Conservation (phyloP, 257 asterid species). For the Solanum rostratum region DNA sequence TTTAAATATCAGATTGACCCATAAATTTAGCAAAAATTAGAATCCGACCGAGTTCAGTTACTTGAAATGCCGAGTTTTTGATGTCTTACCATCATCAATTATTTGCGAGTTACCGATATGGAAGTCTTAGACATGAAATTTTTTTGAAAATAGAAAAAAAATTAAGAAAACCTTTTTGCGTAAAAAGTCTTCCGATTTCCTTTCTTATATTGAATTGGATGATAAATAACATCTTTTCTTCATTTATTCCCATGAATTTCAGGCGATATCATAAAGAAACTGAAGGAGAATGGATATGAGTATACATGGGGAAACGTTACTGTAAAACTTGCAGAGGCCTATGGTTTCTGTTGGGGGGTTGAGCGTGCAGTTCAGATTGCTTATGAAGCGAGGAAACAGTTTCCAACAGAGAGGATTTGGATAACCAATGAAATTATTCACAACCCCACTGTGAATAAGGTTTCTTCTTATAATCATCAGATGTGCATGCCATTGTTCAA, state of each 20-base stretch:
- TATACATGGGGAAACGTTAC: slow-evolving; percentile 94
- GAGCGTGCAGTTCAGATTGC: slow-evolving; percentile 99
- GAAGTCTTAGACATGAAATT: background rate
- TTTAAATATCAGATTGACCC: background rate
- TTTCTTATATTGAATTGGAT: background rate
- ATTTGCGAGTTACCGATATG: background rate
- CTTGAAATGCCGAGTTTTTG: background rate
- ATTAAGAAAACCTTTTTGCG: background rate
- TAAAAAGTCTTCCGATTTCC: background rate
- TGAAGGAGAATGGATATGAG: slow-evolving; percentile 73
- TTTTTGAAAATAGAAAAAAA: background rate
- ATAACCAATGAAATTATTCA: slow-evolving; percentile 88
- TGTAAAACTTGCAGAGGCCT: slow-evolving; percentile 83
- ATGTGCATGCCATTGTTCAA: background rate
- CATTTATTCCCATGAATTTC: slow-evolving; percentile 11
- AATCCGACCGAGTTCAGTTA: background rate
- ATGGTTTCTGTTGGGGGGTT: slow-evolving; percentile 99
- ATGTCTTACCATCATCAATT: background rate
- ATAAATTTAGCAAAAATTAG: background rate
- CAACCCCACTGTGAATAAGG: slow-evolving; percentile 95
- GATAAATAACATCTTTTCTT: background rate
- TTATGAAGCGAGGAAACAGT: slow-evolving; percentile 89
- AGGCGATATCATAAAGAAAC: slow-evolving; percentile 79
- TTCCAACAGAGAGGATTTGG: slow-evolving; percentile 81
- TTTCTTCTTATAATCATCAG: slow-evolving; percentile 3